phyloP scores from a whole-genome alignment of 2,329 filamentous ascomycete species.

The Zymoseptoria pseudotritici region DNA sequence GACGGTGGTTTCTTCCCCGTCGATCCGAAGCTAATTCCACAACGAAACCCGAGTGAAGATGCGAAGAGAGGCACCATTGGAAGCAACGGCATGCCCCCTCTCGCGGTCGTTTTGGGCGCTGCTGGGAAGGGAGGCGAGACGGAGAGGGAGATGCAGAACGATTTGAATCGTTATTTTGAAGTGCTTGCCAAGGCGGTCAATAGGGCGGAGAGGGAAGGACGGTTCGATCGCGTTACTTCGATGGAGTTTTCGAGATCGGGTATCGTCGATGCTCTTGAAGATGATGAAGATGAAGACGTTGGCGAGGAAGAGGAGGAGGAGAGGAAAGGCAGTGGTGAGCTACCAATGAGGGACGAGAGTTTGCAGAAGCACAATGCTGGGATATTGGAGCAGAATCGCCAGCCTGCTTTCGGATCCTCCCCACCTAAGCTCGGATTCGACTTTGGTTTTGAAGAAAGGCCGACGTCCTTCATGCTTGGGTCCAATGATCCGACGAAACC shows the following conservation, averaged over 20 bases:
- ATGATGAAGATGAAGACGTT: background rate
- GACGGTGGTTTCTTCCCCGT: conserved; percentile 6
- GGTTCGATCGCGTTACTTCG: conserved; percentile 45
- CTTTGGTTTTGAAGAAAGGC: conserved; percentile 32
- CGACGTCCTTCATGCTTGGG: background rate
- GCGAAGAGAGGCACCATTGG: conserved; percentile 42
- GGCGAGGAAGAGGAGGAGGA: background rate
- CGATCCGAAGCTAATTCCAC: conserved; percentile 25
- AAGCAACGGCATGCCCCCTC: background rate
- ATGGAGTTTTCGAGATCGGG: background rate
- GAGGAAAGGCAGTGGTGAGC: background rate
- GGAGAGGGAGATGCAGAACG: conserved; percentile 43
- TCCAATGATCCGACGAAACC: background rate
- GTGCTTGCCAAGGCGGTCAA: conserved; percentile 76
- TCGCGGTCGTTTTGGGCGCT: background rate
- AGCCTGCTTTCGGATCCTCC: conserved; percentile 10
- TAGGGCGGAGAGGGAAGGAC: conserved; percentile 65
- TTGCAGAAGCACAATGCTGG: background rate
- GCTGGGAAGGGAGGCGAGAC: background rate
- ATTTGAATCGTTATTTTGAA: conserved; percentile 68
- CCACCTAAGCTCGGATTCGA: conserved; percentile 29
- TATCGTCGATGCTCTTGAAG: background rate
- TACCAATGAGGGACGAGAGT: background rate
- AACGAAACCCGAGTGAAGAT: conserved; percentile 28
- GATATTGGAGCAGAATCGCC: conserved; percentile 9